Conservation (phyloP, 2,329 filamentous ascomycete species). For the Hypocreales sp. region DNA sequence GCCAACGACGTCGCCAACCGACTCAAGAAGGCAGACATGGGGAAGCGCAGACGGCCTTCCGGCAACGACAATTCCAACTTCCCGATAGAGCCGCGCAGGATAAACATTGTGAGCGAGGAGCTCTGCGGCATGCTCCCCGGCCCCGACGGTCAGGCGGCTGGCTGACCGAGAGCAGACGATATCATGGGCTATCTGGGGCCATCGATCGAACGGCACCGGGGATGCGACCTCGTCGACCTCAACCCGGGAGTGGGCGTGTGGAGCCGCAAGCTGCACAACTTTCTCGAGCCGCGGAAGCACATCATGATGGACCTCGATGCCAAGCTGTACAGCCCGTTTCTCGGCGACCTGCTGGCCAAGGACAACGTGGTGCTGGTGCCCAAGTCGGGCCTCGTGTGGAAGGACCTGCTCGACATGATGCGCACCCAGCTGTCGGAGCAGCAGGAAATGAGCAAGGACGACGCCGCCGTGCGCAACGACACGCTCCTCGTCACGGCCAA, state of each 20-base stretch:
- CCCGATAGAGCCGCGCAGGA: no score
- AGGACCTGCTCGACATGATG: constrained; percentile 40
- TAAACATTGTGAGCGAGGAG: constrained; percentile 35
- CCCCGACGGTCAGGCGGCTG: not conserved
- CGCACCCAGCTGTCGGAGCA: constrained; percentile 38
- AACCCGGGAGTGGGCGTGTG: constrained; percentile 69
- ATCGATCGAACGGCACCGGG: constrained; percentile 52
- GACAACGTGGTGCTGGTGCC: constrained; percentile 34
- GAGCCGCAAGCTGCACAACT: constrained; percentile 61
- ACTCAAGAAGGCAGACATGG: not conserved
- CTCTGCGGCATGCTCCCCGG: constrained; percentile 27
- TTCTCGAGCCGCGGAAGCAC: constrained; percentile 66
- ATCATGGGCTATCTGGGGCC: constrained; percentile 53
- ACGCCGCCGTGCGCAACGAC: constrained; percentile 42
- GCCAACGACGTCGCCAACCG: no score
- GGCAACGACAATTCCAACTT: not conserved
- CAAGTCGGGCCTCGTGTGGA: constrained; percentile 43
- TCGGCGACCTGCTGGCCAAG: constrained; percentile 38
- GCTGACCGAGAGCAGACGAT: constrained; percentile 35
- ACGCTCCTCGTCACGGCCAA: constrained; percentile 61
- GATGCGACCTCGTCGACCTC: constrained; percentile 77
- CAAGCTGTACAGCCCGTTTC: constrained; percentile 40
- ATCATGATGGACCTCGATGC: constrained; percentile 63
- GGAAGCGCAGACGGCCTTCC: not conserved
- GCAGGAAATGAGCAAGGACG: constrained; percentile 18